Conservation (phyloP, 2,329 filamentous ascomycete species). For the Aureobasidium sp. region DNA sequence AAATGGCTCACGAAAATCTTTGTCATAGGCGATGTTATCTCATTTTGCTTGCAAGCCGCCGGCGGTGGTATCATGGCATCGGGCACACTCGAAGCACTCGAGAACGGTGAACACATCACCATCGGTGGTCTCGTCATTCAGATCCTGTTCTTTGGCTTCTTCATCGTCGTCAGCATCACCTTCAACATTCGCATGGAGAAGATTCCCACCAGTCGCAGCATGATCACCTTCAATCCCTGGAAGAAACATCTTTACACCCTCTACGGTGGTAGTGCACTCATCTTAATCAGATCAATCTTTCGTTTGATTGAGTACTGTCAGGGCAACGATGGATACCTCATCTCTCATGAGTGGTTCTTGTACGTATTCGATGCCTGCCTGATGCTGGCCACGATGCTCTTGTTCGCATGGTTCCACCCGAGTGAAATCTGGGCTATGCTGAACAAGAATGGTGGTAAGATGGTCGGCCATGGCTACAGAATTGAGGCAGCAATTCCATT, state of each 20-base stretch:
- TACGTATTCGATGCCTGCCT: constrained; percentile 22
- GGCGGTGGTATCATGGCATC: constrained; percentile 36
- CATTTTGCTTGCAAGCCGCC: constrained; percentile 38
- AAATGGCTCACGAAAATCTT: constrained; percentile 40
- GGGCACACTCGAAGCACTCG: constrained; percentile 20
- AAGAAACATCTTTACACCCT: constrained; percentile 33
- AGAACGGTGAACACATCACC: constrained; percentile 36
- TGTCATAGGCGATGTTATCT: constrained; percentile 39
- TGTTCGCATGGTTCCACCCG: constrained; percentile 20
- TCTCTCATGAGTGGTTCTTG: constrained; percentile 37
- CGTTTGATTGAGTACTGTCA: constrained; percentile 41
- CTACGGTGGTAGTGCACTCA: constrained; percentile 36
- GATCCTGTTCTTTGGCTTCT: constrained; percentile 42
- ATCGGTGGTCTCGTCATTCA: constrained; percentile 42
- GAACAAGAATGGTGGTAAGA: constrained; percentile 5
- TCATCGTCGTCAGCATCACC: constrained; percentile 29
- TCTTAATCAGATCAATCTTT: constrained; percentile 42
- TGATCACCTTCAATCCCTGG: constrained; percentile 24
- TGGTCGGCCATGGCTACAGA: background rate
- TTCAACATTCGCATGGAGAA: constrained; percentile 22
- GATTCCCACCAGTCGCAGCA: constrained; percentile 16
- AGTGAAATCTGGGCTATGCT: constrained; percentile 2
- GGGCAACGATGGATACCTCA: constrained; percentile 37
- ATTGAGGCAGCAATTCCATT: background rate
- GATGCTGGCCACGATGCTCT: constrained; percentile 19